A percentile compares a stretch with the other conserved stretches of the same genome.
These are phyloP conservation scores for Exutisphaerella laricina DNA, from an alignment of 2,329 filamentous ascomycete genomes.

Conservation along the genomic window DNA sequence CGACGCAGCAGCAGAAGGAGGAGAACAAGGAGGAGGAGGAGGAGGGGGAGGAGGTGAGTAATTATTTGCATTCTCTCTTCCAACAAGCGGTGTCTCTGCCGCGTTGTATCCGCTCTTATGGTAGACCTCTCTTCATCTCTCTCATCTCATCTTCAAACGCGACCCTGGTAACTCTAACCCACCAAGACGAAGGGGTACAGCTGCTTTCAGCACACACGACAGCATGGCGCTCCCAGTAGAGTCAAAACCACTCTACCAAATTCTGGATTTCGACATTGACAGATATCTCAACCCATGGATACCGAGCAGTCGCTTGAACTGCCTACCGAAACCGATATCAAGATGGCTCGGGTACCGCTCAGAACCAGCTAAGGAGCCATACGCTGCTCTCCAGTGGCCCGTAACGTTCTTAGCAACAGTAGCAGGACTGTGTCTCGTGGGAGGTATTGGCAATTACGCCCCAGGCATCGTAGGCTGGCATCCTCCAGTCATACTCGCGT, in stretches of 20 bases:
- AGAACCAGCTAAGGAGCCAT: conserved; percentile 36
- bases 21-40: not conserved
- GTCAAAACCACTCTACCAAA: conserved; percentile 4
- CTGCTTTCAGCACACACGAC: not conserved
- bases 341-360: conserved; percentile 55
- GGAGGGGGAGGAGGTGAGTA: not conserved
- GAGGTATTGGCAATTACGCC: conserved; percentile 39
- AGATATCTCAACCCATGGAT: conserved; percentile 65
- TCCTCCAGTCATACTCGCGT: conserved; percentile 42
- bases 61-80: not conserved
- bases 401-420: conserved; percentile 43
- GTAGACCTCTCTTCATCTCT: no score
- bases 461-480: conserved; percentile 34
- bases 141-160: no score
- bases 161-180: no score
- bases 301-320: conserved; percentile 58
- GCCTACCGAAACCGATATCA: conserved; percentile 60
- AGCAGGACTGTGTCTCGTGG: conserved; percentile 39
- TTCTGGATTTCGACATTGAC: conserved; percentile 67
- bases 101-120: not conserved
- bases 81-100: not conserved
- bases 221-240: conserved; percentile 1
- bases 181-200: no score
- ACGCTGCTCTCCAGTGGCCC: conserved; percentile 38
- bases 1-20: not conserved